These are phyloP conservation scores for Cadophora luteo-olivacea DNA, from an alignment of 2,329 filamentous ascomycete species.

Conservation along the genomic window DNA sequence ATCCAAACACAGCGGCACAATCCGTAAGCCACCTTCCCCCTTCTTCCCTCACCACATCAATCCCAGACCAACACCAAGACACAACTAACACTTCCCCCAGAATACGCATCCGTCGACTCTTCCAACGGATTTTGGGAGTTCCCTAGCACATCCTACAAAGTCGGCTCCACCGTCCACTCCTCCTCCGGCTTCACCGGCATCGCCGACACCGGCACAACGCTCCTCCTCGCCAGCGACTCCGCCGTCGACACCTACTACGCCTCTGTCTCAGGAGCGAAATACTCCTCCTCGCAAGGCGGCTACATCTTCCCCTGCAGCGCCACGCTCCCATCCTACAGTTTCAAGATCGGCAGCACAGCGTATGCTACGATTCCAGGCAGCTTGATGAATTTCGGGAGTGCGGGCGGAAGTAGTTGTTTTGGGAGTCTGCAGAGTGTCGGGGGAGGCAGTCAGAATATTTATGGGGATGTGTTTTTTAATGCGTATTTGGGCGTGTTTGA, in stretches of 20 bases:
- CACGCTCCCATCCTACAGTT: constrained; percentile 45
- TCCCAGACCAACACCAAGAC: not conserved
- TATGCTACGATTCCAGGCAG: constrained; percentile 45
- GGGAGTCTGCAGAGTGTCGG: constrained; percentile 47
- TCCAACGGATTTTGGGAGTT: constrained; percentile 62
- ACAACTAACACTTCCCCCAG: not conserved
- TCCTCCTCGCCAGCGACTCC: constrained; percentile 46
- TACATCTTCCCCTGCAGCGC: constrained; percentile 47
- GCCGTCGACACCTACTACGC: constrained; percentile 48
- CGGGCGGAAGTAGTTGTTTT: constrained; percentile 42
- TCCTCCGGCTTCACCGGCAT: constrained; percentile 45
- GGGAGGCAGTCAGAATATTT: constrained; percentile 40
- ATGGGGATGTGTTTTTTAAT: constrained; percentile 46
- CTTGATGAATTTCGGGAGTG: constrained; percentile 46
- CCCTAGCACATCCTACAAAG: constrained; percentile 55
- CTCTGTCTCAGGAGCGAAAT: constrained; percentile 43
- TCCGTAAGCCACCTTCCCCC: constrained; percentile 43
- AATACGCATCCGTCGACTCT: constrained; percentile 54
- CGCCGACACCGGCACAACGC: constrained; percentile 51
- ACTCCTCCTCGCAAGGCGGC: constrained; percentile 42
- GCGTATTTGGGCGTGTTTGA: constrained; percentile 43
- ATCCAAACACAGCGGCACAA: constrained; percentile 57
- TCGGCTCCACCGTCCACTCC: constrained; percentile 54
- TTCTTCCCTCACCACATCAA: not conserved
- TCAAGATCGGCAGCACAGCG: constrained; percentile 43